These are phyloP conservation scores for Coprinopsis sp. DNA, from an alignment of 768 basidiomycete species.

Conservation along the genomic window DNA sequence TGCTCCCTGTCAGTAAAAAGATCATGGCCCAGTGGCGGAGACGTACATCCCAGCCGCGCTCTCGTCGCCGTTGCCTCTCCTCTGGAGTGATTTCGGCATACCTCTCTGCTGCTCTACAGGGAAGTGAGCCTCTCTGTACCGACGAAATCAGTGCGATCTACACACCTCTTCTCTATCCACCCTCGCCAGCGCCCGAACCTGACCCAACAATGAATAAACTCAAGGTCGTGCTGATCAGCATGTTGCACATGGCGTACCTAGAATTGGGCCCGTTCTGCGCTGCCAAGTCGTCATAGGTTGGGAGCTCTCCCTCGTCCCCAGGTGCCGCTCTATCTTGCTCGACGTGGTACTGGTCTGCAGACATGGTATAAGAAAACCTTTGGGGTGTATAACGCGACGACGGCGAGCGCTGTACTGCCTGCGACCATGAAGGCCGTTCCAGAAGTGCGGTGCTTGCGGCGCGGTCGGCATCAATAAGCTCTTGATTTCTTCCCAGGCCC, in stretches of 20 bases:
- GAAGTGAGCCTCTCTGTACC: constrained; percentile 1
- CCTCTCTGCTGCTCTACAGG: constrained; percentile 73
- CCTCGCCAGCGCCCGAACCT: constrained; percentile 85
- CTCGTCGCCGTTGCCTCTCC: constrained; percentile 50
- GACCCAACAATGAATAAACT: constrained; percentile 9
- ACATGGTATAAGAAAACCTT: too few relatives aligned
- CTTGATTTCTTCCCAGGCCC: too few relatives aligned
- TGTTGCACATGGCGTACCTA: constrained; percentile 40
- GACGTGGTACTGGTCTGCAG: constrained; percentile 24
- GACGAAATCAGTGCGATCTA: neutral
- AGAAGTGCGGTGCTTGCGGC: too few relatives aligned
- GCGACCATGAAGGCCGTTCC: too few relatives aligned
- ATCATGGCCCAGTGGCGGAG: constrained; percentile 4
- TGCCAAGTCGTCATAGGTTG: constrained; percentile 78
- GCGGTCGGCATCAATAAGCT: too few relatives aligned
- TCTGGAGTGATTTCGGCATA: constrained; percentile 62
- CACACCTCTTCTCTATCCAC: constrained; percentile 85
- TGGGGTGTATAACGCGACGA: too few relatives aligned
- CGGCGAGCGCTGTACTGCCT: too few relatives aligned
- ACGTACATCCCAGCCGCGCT: constrained; percentile 58
- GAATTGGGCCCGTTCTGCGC: constrained; percentile 77
- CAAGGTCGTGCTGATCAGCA: constrained; percentile 2
- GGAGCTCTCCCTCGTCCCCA: constrained; percentile 50
- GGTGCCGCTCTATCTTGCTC: constrained; percentile 40
- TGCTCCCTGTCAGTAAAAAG: constrained; percentile 1